Base-by-base conservation (phyloP, 495 filamentous ascomycete species). In the Penicillium soppii region DNA sequence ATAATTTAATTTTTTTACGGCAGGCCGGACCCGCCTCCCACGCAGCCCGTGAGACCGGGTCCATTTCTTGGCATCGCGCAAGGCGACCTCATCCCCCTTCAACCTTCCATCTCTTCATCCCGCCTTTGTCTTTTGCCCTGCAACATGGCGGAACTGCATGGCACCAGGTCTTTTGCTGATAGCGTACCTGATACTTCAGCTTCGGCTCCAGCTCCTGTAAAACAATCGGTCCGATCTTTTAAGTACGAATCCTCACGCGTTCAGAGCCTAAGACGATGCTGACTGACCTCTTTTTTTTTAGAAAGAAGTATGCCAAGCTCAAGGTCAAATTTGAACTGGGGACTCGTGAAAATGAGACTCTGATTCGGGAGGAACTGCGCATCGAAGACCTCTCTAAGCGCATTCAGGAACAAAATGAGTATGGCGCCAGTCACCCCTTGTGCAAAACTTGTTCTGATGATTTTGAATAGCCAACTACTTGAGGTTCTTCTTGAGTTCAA, bases 271-370 rank as follows among this genome's bases (percentile, higher is more conserved):
- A 42, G 10, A 45, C 35, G 43, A 47, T 8, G 43, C 47, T 45
- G 32, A 45, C 20, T 13, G 15, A 51, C 52, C 69, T 73, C 3
- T 71, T 70, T 55, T 70, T n/a, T 67, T 78, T 58, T 68, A 92
- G 90, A 73, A 96, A 95, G 72, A 98, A 98, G 73, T 98, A 92
- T 70, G 84, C 89, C 47, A 98, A 98, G 74, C 84, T 95, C 75
- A 87, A 88, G 61, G 76, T 90, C 60, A 78, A 81, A 32, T 98
- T 97, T 58, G 91, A 97, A 58, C 78, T 86, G 36, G 82, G 81
- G 59, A 91, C 92, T 83, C 80, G 82, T 42, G 83, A 88, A 42
- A 91, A 85, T 58, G 89, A 95, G 61, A 76, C 77, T 30, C 75
- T 95, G 32, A 90, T 88, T 66, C 81, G 79, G 47, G 81, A 89